These are phyloP conservation scores for Crithidia bombi DNA, from an alignment of 208 protist genomes.

Conservation along the genomic window DNA sequence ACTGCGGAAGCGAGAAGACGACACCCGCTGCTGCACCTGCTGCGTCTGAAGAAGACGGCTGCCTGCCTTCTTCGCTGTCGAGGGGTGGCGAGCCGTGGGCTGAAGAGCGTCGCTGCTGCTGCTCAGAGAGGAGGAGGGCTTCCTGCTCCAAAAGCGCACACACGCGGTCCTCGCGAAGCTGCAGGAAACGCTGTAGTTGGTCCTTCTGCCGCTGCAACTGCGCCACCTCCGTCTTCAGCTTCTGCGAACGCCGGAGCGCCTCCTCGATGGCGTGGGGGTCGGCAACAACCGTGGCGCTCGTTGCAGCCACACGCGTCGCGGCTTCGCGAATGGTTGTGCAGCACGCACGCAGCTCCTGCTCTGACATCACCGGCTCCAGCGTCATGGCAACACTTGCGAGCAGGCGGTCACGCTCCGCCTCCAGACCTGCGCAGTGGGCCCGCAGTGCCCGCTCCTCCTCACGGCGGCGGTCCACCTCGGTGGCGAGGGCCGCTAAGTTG, in stretches of 20 bases:
- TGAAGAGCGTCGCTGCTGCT: constrained; percentile 10
- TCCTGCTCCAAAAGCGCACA: constrained; percentile 56
- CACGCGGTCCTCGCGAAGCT: constrained; percentile 65
- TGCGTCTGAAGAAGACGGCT: neutral
- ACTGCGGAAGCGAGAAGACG: constrained; percentile 25
- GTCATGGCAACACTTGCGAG: constrained; percentile 35
- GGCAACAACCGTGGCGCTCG: constrained; percentile 63
- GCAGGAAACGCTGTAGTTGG: constrained; percentile 68
- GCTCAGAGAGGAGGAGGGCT: constrained; percentile 27
- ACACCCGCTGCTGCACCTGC: neutral
- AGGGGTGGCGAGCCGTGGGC: neutral
- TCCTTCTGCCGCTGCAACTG: constrained; percentile 79
- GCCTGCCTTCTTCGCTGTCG: neutral
- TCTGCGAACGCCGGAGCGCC: constrained; percentile 56
- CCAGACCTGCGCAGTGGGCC: constrained; percentile 56
- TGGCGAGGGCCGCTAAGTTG: constrained; percentile 53
- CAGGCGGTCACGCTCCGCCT: constrained; percentile 72
- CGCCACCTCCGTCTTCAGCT: constrained; percentile 77
- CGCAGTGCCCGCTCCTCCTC: constrained; percentile 62
- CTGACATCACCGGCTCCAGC: constrained; percentile 19
- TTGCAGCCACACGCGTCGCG: constrained; percentile 52
- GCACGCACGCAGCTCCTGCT: constrained; percentile 50
- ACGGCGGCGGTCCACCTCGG: constrained; percentile 57
- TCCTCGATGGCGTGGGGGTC: constrained; percentile 70
- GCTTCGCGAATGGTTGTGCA: constrained; percentile 60